Evolutionary conservation across 202 grass and related monocot genomes (phyloP), one percentile per base, ranked within the genome.

Genomic region (Thinopyrum obtusiflorum): DNA sequence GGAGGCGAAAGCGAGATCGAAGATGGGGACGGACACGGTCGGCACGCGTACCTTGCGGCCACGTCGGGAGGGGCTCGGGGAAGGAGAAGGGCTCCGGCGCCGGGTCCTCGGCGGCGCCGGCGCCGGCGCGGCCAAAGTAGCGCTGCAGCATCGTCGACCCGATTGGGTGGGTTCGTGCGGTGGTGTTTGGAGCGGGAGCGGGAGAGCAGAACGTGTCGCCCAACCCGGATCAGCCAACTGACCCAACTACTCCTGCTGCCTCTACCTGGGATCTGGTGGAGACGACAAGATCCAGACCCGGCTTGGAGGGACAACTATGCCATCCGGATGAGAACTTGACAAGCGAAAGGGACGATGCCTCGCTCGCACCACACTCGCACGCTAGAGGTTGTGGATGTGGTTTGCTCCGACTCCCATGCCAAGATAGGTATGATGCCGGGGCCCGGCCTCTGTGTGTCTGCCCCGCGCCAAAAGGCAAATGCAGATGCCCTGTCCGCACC

Each of bases 11-110:
- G 23, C 17, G 7, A 79, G 81, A 72, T 82, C 64, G 21, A 71
- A 73, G 20, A 64, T 10, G 53, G 35, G 6, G 65, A 66, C 25
- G 42, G 14, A 31, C 4, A 31, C 4, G 68, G 68, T 80, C 65
- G 5, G 1, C 47, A 7, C 47, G 1, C 5, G 1, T 20, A 93
- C 93, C 84, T 88, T 80, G 68, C 1, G 93, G 84, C 91, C 93
- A 95, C 9, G 28, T 1, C 39, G 93, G 91, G 74, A 91, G 76
- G 15, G 79, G 79, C 8, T 86, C 80, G 66, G 83, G 84, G 61
- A 95, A 90, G 77, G 84, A 89, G 89, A 95, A 93, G 13, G 82
- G 73, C 84, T 89, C 82, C 11, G 86, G 82, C 76, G 86, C 80
- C 21, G 80, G 80, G 35, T 90, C 88, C 66, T 86, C 88, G 44